Evolutionary conservation across 169 alveolate genomes (phyloP), one percentile per base, ranked within the genome.

Genomic region (Plasmodium ovale): DNA sequence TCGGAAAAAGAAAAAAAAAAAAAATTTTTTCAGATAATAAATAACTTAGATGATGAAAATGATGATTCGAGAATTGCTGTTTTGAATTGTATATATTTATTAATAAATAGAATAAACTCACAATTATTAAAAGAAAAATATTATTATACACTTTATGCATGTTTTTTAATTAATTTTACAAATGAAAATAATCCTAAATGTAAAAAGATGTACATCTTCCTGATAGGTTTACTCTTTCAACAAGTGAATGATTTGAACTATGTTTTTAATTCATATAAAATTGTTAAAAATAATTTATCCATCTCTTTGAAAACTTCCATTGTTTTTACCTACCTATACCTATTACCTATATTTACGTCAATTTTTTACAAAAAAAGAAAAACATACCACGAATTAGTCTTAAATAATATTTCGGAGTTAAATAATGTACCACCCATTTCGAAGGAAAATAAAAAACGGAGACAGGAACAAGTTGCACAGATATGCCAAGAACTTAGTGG

Each of bases 241-340:
- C 74, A 85, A 85, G 72, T 85, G 47, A 70, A 85, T 44, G 91
- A 85, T 85, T 44, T 85, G 51, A 42, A 47, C n/a, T 85, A 68
- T 58, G 44, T 85, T 56, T 69, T 53, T 85, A 58, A 67, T 60
- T 85, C 91, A 1, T 85, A 85, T 70, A 67, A 85, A 69, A 69
- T 85, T 12, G 21, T 85, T 39, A 85, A 85, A 53, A 35, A 69
- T 1, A 67, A 68, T 49, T 39, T 85, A 10, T 6, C 47, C 12
- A 68, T 42, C 29, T 37, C 37, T 19, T 47, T 14, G 31, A 85
- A 85, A 51, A 9, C 73, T 5, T 44, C 87, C 12, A 14, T 69
- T 27, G 54, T 59, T 27, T 79, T 65, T 59, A 49, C 89, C 4
- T 79, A 64, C 58, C 44, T 79, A 44, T 69, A 85, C 37, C 10